Base-by-base conservation (phyloP, 176 grass and related monocot genomes). In the Cenchrus americanus region DNA sequence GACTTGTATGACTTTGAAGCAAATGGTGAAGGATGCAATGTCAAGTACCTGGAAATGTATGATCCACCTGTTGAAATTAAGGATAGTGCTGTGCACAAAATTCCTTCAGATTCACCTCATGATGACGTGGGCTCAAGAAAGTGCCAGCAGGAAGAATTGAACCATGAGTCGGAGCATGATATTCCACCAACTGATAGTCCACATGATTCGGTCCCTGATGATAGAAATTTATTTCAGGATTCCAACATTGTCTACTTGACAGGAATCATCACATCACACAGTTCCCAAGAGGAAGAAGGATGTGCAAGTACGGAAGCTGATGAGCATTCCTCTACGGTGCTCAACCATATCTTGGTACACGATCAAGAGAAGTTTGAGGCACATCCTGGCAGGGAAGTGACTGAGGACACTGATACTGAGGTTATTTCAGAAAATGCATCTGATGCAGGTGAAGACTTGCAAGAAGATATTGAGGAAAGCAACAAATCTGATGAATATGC, bases 1-100 rank as follows among this genome's bases (percentile, higher is more conserved):
- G 75, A 79, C 73, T 78, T 81, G 27, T 79, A 92, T 89, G 85
- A 73, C 59, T 87, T 82, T 3, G 92, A 94, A 82, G 77, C 89
- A 64, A 83, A 90, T 58, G 74, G 68, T 41, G 76, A 89, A 14
- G 88, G 41, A 63, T 90, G 62, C 66, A 52, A 87, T 44, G 22
- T 87, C 64, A 79, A 87, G 66, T 88, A 27, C 46, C 69, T 44
- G 62, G 58, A 84, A 79, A 86, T 73, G 37, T 24, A 41, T 68
- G 62, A 78, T 21, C 57, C 73, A 58, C 74, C 65, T 90, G 21
- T 64, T 80, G 66, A 88, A 77, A 69, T 88, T 57, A 73, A 41
- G 41, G 85, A 66, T 14, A 78, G 26, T 81, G 66, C 17, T 37
- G 62, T 42, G 44, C 24, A 84, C 40, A 87, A 14, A 49, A 48